Percentiles rank a stretch among this genome's conserved stretches.
Conservation (phyloP, 2,329 filamentous ascomycete genomes). For the Fonsecaea pugnacius region DNA sequence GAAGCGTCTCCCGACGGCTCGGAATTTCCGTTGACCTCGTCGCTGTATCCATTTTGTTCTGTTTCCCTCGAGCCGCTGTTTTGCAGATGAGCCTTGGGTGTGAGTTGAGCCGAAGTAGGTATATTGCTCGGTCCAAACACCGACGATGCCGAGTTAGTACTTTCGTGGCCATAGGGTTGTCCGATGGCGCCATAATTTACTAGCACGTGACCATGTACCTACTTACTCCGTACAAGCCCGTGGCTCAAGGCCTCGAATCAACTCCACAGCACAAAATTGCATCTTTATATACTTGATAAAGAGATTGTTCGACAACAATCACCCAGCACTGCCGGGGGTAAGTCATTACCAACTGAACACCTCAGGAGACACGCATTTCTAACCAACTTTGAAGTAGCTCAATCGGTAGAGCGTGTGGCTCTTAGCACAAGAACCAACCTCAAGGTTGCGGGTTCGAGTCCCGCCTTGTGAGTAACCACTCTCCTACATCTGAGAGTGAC, state of each 20-base stretch:
- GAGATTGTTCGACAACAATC: neutral
- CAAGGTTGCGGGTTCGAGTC: slow-evolving; percentile 20
- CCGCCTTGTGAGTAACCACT: neutral
- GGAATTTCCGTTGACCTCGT: neutral
- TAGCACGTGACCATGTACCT: too few relatives aligned
- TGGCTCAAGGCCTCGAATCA: neutral
- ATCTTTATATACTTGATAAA: neutral
- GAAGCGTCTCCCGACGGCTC: neutral
- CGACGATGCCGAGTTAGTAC: too few relatives aligned
- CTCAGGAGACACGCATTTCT: too few relatives aligned
- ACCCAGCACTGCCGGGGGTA: slow-evolving; percentile 3
- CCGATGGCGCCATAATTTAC: too few relatives aligned
- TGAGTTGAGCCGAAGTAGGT: too few relatives aligned
- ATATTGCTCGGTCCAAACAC: too few relatives aligned
- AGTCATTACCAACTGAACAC: too few relatives aligned
- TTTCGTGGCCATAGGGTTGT: too few relatives aligned
- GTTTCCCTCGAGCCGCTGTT: too few relatives aligned
- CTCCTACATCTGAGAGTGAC: neutral
- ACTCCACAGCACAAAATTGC: neutral
- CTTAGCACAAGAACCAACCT: slow-evolving; percentile 41
- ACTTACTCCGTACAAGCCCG: neutral
- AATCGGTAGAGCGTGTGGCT: slow-evolving; percentile 58
- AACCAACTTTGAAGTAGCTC: too few relatives aligned
- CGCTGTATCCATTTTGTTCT: too few relatives aligned
- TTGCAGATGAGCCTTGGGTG: too few relatives aligned